Conservation (phyloP, 2,329 filamentous ascomycete genomes). For the Fusarium sp. region DNA sequence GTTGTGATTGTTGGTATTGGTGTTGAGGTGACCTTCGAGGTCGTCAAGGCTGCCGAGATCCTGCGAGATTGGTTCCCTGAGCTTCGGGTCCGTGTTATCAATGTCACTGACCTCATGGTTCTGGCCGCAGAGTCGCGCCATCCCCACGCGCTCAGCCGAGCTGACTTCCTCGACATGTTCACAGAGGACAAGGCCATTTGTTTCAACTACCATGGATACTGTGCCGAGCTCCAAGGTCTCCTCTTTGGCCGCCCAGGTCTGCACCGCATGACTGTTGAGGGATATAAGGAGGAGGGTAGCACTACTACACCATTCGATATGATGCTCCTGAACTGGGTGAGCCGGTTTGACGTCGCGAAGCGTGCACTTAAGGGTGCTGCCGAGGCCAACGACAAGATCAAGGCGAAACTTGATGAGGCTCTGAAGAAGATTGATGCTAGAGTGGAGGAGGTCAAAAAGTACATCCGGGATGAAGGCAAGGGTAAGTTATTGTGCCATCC, state of each 20-base stretch:
- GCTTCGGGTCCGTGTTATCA: conserved; percentile 72
- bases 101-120: conserved; percentile 77
- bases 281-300: conserved; percentile 75
- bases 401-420: conserved; percentile 60
- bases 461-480: conserved; percentile 66
- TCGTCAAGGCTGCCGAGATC: conserved; percentile 72
- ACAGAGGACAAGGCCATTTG: conserved; percentile 68
- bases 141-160: conserved; percentile 69
- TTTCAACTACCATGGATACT: conserved; percentile 79
- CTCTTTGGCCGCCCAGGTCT: conserved; percentile 70
- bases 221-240: conserved; percentile 71
- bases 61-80: conserved; percentile 65
- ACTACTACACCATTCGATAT: conserved; percentile 80
- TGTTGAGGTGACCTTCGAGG: conserved; percentile 76
- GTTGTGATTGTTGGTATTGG: conserved; percentile 76
- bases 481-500: conserved; percentile 54
- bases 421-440: conserved; percentile 63
- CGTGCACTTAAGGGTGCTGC: conserved; percentile 66
- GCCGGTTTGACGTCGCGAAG: conserved; percentile 71
- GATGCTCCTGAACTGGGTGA: conserved; percentile 75
- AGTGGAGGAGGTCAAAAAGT: conserved; percentile 65
- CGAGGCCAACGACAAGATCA: conserved; percentile 63
- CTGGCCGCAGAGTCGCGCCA: conserved; percentile 68
- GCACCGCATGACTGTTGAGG: conserved; percentile 68
- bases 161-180: conserved; percentile 70